Evolutionary conservation across 768 basidiomycete species (phyloP), one percentile per base, ranked within the genome.

Genomic region (Epithele typhae): DNA sequence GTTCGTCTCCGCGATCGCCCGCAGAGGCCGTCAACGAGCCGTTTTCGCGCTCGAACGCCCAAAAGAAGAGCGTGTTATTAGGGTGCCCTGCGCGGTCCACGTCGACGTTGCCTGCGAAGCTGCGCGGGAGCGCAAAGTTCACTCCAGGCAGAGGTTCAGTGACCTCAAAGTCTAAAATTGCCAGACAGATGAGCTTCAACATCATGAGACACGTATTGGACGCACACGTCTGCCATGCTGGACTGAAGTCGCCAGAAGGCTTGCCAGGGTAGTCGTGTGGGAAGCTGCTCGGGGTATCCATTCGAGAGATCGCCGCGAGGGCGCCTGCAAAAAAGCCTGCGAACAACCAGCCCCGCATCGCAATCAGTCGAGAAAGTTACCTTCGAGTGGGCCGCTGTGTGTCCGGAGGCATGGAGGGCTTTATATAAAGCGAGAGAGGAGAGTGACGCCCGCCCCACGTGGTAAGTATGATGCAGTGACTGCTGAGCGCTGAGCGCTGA

Each of bases 181-280:
- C 12, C 7, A 6, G 7, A 19, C 3, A 23, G 12, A 19, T n/a
- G 21, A 19, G 27, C 8, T 4, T 5, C 10, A 2, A 40, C 7
- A 30, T n/a, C n/a, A 4, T 6, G 32, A 18, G 21, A 23, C 6
- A 11, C 14, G 11, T 18, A n/a, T n/a, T 32, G 33, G n/a, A 47
- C 59, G 35, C 45, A 68, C 67, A 68, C 11, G 27, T 38, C 48
- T 68, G 67, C 67, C 66, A 68, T 21, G 46, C 54, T 1, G 64
- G 56, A 21, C 62, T 56, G 51, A 62, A 64, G 41, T 57, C 58
- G 4, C 53, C 56, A 3, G 43, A 54, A 10, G 73, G 73, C 55
- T 68, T 68, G 0, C 71, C 71, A 24, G 72, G 65, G 49, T 75
- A 74, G 33, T 55, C 59, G 39, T 72, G 72, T 9, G 72, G 69